These are phyloP conservation scores for Nitzschia sp. DNA, from an alignment of 108 stramenopile species.

Conservation along the genomic window DNA sequence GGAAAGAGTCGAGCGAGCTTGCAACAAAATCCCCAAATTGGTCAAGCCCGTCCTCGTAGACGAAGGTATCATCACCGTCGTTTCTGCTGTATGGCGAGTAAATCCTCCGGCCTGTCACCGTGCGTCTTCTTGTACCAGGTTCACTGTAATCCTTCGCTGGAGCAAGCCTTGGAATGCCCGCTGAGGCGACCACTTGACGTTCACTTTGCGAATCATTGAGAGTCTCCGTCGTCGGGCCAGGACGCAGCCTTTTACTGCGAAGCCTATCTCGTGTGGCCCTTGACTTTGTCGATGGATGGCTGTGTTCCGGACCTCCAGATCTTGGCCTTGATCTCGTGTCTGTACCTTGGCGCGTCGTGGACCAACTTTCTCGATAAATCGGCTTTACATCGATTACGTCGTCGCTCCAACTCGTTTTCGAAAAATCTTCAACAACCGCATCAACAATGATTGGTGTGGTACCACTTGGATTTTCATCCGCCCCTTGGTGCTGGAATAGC, in stretches of 20 bases:
- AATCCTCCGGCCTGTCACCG: neutral
- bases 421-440: conserved; percentile 5
- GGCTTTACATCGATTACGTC: neutral
- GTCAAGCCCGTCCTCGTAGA: conserved; percentile 24
- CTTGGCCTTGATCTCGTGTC: no score
- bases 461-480: neutral
- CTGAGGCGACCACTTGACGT: neutral
- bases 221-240: neutral
- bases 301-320: neutral
- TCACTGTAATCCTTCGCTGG: neutral
- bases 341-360: neutral
- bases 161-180: neutral
- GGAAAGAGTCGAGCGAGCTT: conserved; percentile 23
- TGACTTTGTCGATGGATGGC: neutral
- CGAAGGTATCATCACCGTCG: neutral
- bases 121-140: neutral
- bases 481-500: neutral
- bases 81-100: conserved; percentile 19
- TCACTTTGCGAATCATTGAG: neutral
- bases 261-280: neutral
- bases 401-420: neutral
- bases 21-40: conserved; percentile 34
- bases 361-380: neutral
- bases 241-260: neutral
- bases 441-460: neutral